phyloP scores from a whole-genome alignment of 2,329 filamentous ascomycete genomes.

The Monosporascus sp. region DNA sequence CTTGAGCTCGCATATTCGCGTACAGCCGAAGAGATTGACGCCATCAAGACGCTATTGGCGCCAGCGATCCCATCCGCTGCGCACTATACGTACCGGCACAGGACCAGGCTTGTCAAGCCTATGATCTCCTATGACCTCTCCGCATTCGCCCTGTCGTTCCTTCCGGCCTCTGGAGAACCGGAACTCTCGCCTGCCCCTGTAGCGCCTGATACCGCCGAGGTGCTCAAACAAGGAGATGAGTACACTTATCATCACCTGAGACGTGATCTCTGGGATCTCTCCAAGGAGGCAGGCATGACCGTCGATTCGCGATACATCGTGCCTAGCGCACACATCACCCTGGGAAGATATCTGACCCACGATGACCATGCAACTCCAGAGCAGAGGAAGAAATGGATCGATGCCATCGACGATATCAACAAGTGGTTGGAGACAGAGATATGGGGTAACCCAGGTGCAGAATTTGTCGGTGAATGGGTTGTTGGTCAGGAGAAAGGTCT shows the following conservation, averaged over 20 bases:
- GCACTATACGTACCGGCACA: slow-evolving; percentile 61
- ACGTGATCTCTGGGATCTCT: slow-evolving; percentile 65
- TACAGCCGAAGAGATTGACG: slow-evolving; percentile 61
- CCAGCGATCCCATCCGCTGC: slow-evolving; percentile 55
- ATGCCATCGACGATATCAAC: slow-evolving; percentile 71
- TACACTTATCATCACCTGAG: slow-evolving; percentile 92
- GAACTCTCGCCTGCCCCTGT: slow-evolving; percentile 34
- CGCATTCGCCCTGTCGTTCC: slow-evolving; percentile 79
- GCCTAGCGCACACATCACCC: slow-evolving; percentile 83
- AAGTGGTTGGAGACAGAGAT: slow-evolving; percentile 64
- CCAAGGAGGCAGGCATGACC: slow-evolving; percentile 56
- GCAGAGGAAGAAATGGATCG: slow-evolving; percentile 60
- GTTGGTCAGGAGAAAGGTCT: slow-evolving; percentile 83
- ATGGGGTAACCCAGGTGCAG: slow-evolving; percentile 52
- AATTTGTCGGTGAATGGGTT: slow-evolving; percentile 66
- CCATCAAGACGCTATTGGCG: slow-evolving; percentile 54
- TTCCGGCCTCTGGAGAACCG: slow-evolving; percentile 68
- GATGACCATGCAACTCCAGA: slow-evolving; percentile 56
- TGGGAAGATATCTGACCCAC: slow-evolving; percentile 71
- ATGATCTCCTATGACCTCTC: slow-evolving; percentile 78
- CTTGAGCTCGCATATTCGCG: slow-evolving; percentile 81
- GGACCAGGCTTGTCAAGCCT: slow-evolving; percentile 74
- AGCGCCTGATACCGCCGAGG: slow-evolving; percentile 29
- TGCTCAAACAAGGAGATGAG: slow-evolving; percentile 47
- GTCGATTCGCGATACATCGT: slow-evolving; percentile 80